Evolutionary conservation across 1,139 yeast species (phyloP).

Genomic region (Pichia sp.): DNA sequence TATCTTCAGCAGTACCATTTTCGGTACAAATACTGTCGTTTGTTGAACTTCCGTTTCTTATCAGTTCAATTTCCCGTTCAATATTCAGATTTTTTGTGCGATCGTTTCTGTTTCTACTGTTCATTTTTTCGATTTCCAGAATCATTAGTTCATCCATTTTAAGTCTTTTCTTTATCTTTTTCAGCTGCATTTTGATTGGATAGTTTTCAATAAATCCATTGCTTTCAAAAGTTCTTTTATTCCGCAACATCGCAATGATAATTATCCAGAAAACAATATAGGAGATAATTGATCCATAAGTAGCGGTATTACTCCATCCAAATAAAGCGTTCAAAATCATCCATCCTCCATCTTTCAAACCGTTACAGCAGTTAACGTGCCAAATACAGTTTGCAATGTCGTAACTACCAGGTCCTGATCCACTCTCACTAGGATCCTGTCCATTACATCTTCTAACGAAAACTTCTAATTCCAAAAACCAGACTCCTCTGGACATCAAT

Average conservation of each 20-base stretch:
- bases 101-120: not conserved
- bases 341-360: constrained; percentile 88
- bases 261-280: constrained; percentile 71
- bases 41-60: no score
- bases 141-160: constrained; percentile 17
- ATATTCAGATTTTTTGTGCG: not conserved
- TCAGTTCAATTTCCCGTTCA: not conserved
- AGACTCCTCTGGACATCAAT: constrained; percentile 78
- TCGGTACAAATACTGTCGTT: no score
- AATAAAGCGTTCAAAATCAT: constrained; percentile 83
- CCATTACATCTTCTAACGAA: constrained; percentile 58
- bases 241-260: constrained; percentile 45
- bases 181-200: constrained; percentile 55
- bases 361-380: constrained; percentile 97
- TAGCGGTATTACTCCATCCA: constrained; percentile 96
- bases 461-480: constrained; percentile 76
- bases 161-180: constrained; percentile 43
- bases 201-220: constrained; percentile 51
- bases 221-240: constrained; percentile 52
- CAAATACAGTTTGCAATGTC: constrained; percentile 73
- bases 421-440: constrained; percentile 81
- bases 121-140: constrained; percentile 13
- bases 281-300: constrained; percentile 81
- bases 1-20: no score
- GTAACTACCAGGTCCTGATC: constrained; percentile 92